phyloP scores from a whole-genome alignment of 2,329 filamentous ascomycete genomes.

The Penicillium sp. region DNA sequence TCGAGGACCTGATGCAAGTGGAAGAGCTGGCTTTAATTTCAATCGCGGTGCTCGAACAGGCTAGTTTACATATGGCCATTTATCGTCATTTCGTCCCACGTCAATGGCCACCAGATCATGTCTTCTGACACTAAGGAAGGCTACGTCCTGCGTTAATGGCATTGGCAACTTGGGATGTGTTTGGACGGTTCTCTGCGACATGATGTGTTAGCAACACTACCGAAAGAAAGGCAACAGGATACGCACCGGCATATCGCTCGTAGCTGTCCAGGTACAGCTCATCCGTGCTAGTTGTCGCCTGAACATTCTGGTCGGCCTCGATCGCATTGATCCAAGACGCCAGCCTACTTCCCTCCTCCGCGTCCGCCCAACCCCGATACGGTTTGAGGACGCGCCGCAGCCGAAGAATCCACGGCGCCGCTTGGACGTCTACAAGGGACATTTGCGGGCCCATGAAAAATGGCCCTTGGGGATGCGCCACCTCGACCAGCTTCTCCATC shows the following conservation, averaged over 20 bases:
- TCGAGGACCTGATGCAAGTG: slow-evolving; percentile 71
- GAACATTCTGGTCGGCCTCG: slow-evolving; percentile 60
- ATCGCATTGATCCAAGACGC: slow-evolving; percentile 67
- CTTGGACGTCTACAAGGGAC: slow-evolving; percentile 68
- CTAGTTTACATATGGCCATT: slow-evolving; percentile 21
- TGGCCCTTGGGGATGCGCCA: slow-evolving; percentile 58
- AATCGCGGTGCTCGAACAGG: slow-evolving; percentile 55
- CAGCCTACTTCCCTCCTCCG: slow-evolving; percentile 62
- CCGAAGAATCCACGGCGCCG: slow-evolving; percentile 70
- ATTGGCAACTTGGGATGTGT: slow-evolving; percentile 56
- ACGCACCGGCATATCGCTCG: slow-evolving; percentile 57
- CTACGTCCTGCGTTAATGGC: slow-evolving; percentile 57
- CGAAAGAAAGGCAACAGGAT: background rate
- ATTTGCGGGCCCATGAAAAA: slow-evolving; percentile 62
- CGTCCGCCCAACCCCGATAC: slow-evolving; percentile 63
- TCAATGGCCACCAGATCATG: background rate
- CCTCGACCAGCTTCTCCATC: slow-evolving; percentile 59
- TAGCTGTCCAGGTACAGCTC: slow-evolving; percentile 66
- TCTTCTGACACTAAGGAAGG: slow-evolving; percentile 41
- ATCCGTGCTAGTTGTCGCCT: slow-evolving; percentile 63
- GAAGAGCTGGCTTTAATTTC: slow-evolving; percentile 75
- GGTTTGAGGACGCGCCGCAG: slow-evolving; percentile 63
- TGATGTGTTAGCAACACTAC: slow-evolving; percentile 7
- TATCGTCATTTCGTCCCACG: background rate
- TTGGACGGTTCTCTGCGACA: slow-evolving; percentile 54